A percentile compares a stretch with the other conserved stretches of the same genome.
Conservation (phyloP, 1,284 basidiomycete genomes). For the Grifola frondosa region DNA sequence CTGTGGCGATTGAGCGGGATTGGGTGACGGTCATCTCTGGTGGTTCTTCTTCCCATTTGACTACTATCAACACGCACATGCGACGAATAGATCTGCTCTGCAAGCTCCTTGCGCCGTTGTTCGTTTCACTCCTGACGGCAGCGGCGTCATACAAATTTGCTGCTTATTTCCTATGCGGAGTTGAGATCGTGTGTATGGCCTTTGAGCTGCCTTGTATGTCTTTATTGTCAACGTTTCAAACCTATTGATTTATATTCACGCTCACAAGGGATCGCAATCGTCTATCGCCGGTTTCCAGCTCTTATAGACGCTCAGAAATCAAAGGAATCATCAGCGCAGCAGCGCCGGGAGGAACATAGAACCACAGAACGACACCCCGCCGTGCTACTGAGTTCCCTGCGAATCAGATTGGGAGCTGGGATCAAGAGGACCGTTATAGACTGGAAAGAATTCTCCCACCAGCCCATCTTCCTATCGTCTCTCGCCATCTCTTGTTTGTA, state of each 20-base stretch:
- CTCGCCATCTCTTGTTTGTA: conserved; percentile 51
- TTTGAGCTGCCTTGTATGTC: conserved; percentile 33
- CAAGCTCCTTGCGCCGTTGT: conserved; percentile 54
- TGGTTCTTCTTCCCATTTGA: conserved; percentile 30
- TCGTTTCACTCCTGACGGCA: conserved; percentile 51
- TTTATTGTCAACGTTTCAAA: background rate
- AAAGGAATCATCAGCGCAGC: conserved; percentile 6
- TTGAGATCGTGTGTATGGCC: conserved; percentile 34
- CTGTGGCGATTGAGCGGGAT: conserved; percentile 56
- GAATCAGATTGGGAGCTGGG: background rate
- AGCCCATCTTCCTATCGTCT: conserved; percentile 46
- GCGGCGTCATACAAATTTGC: conserved; percentile 32
- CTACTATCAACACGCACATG: conserved; percentile 40
- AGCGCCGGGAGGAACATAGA: background rate
- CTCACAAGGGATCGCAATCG: conserved; percentile 29
- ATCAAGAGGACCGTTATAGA: conserved; percentile 25
- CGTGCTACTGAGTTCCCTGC: background rate
- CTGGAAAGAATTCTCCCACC: conserved; percentile 45
- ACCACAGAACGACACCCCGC: background rate
- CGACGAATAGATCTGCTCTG: conserved; percentile 54
- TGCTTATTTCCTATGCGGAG: conserved; percentile 32
- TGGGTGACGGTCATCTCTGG: conserved; percentile 49
- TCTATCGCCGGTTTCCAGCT: conserved; percentile 35
- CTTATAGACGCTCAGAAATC: conserved; percentile 27
- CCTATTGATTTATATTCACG: background rate